Percentiles rank a stretch among this genome's conserved stretches.
phyloP scores from a whole-genome alignment of 2,329 filamentous ascomycete species.

The Thielaviopsis populi region DNA sequence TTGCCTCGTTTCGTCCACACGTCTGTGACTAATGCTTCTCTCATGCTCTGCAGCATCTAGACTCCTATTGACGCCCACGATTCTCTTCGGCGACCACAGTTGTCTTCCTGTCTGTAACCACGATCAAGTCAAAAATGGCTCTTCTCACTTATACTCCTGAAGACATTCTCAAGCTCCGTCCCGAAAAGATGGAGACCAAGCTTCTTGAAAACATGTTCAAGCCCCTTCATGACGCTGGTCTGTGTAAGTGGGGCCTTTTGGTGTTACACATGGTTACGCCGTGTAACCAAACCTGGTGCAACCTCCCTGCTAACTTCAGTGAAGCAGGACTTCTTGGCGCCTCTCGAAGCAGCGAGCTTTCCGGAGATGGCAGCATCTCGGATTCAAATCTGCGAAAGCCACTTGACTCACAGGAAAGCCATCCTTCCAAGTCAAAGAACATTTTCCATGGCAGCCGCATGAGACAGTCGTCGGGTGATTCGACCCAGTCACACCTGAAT shows the following conservation, averaged over 20 bases:
- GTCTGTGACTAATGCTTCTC: neutral
- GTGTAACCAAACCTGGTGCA: neutral
- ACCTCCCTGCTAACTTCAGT: neutral
- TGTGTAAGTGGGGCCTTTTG: constrained; percentile 12
- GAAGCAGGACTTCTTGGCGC: constrained; percentile 8
- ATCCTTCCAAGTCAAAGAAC: constrained; percentile 9
- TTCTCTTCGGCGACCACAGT: neutral
- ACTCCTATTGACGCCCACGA: neutral
- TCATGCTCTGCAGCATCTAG: neutral
- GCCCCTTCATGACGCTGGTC: constrained; percentile 14
- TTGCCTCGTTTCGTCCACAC: neutral
- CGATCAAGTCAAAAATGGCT: neutral
- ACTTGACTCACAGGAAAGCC: constrained; percentile 3
- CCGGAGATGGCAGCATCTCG: neutral
- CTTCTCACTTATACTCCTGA: constrained; percentile 14
- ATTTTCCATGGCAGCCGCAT: constrained; percentile 12
- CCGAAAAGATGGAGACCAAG: constrained; percentile 8
- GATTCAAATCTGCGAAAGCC: neutral
- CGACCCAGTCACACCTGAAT: neutral
- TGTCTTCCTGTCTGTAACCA: neutral
- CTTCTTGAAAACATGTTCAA: constrained; percentile 15
- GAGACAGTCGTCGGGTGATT: constrained; percentile 12
- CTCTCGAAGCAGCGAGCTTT: neutral
- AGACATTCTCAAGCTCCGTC: constrained; percentile 15
- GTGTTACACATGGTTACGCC: neutral